A percentile compares a stretch with the other conserved stretches of the same genome.
These are phyloP conservation scores for Blastobotrys proliferans DNA, from an alignment of 1,139 yeast species.

Conservation along the genomic window DNA sequence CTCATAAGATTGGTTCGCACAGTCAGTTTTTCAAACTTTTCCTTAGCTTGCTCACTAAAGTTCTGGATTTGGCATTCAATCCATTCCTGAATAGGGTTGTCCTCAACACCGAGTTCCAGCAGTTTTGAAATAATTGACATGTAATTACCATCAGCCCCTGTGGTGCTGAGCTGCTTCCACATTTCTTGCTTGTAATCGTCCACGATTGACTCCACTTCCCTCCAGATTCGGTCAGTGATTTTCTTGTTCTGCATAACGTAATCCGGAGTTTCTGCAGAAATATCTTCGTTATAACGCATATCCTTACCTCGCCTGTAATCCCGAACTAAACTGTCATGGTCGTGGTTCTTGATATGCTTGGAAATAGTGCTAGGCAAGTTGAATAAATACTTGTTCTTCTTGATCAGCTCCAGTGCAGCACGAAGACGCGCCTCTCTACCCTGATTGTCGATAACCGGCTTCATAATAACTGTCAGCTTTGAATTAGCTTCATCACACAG, in stretches of 20 bases:
- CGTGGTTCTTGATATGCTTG: slow-evolving; percentile 50
- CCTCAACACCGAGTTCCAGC: slow-evolving; percentile 54
- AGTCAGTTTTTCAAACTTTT: slow-evolving; percentile 37
- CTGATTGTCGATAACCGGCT: slow-evolving; percentile 70
- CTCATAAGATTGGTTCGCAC: slow-evolving; percentile 33
- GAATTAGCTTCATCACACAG: slow-evolving; percentile 36
- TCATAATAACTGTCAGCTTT: slow-evolving; percentile 59
- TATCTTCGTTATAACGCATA: slow-evolving; percentile 31
- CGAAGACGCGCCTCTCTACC: slow-evolving; percentile 56
- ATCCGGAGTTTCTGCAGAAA: slow-evolving; percentile 31
- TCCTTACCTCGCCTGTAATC: slow-evolving; percentile 60
- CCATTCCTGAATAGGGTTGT: slow-evolving; percentile 66
- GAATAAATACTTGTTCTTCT: slow-evolving; percentile 59
- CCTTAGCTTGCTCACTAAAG: slow-evolving; percentile 39
- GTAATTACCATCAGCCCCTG: slow-evolving; percentile 44
- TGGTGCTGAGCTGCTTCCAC: slow-evolving; percentile 53
- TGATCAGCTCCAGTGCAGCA: slow-evolving; percentile 59
- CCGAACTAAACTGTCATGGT: slow-evolving; percentile 66
- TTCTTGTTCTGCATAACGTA: slow-evolving; percentile 28
- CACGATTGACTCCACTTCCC: slow-evolving; percentile 61
- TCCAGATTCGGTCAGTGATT: slow-evolving; percentile 54
- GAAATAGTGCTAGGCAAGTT: slow-evolving; percentile 65
- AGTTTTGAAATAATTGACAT: slow-evolving; percentile 55
- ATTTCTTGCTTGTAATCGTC: slow-evolving; percentile 59
- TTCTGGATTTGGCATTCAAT: slow-evolving; percentile 45